Percentiles rank a stretch among this genome's conserved stretches.
phyloP scores from a whole-genome alignment of 2,329 filamentous ascomycete genomes.

The Colletotrichum sp. region DNA sequence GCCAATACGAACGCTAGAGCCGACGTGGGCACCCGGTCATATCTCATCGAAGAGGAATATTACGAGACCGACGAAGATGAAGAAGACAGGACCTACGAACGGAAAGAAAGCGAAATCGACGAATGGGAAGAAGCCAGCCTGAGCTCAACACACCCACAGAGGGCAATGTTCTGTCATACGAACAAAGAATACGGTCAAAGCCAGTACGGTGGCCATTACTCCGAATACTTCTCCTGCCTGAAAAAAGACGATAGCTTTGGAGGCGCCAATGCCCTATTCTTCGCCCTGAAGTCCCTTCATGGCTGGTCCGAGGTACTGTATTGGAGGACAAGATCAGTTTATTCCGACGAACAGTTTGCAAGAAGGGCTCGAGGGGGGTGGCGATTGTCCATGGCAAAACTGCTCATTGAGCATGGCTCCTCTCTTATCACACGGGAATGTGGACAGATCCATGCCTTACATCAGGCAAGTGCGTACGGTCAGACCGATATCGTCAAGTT shows the following conservation, averaged over 20 bases:
- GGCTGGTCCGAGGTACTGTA: background rate
- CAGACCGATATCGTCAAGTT: background rate
- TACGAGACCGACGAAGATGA: too few species aligned
- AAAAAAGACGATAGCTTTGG: background rate
- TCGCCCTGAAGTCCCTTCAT: background rate
- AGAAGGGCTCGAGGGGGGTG: background rate
- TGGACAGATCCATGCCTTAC: background rate
- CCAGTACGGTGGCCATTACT: too few species aligned
- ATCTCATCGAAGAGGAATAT: background rate
- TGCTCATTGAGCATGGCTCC: background rate
- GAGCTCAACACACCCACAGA: background rate
- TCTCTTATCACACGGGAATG: background rate
- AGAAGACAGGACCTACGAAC: too few species aligned
- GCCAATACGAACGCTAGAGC: background rate
- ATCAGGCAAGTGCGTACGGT: background rate
- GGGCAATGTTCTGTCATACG: background rate
- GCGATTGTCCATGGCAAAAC: background rate
- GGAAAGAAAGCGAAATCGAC: background rate
- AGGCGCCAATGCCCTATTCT: background rate
- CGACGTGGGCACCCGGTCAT: background rate
- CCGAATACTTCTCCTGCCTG: too few species aligned
- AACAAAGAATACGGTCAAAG: too few species aligned
- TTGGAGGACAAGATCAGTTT: background rate
- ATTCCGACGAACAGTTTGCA: background rate
- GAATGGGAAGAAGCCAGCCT: background rate